A percentile compares a stretch with the other conserved stretches of the same genome.
These are phyloP conservation scores for Calonectria fujianensis DNA, from an alignment of 2,329 filamentous ascomycete species.

Conservation along the genomic window DNA sequence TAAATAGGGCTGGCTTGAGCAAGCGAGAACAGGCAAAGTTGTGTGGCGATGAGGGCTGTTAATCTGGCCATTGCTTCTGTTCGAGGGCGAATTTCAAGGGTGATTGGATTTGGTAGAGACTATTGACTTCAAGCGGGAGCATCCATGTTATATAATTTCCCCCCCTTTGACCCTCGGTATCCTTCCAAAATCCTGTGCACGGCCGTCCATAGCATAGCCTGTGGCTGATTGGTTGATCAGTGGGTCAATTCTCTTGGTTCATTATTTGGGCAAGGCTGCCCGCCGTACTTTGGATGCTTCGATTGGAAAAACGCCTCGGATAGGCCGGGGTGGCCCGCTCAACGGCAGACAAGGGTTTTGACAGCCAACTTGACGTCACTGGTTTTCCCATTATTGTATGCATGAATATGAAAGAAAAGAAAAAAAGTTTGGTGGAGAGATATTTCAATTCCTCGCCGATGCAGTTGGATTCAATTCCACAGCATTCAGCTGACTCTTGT, in stretches of 20 bases:
- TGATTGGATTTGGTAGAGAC: background rate
- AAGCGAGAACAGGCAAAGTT: background rate
- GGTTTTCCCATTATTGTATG: background rate
- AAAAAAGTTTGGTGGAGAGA: background rate
- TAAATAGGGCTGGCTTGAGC: background rate
- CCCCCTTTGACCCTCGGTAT: background rate
- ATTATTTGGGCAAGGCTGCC: background rate
- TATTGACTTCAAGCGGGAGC: background rate
- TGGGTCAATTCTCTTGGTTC: slow-evolving; percentile 20
- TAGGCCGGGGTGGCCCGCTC: background rate
- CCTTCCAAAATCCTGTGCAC: background rate
- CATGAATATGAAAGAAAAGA: background rate
- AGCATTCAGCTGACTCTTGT: background rate
- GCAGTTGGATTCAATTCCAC: background rate
- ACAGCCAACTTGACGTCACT: slow-evolving; percentile 8
- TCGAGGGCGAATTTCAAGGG: background rate
- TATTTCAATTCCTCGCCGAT: background rate
- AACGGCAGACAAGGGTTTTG: background rate
- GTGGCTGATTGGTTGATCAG: slow-evolving; percentile 13
- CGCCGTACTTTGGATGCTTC: background rate
- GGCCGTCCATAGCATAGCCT: background rate
- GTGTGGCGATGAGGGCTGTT: background rate
- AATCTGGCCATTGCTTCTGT: slow-evolving; percentile 19
- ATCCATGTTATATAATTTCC: background rate
- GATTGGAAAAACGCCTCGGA: slow-evolving; percentile 8